Base-by-base conservation (phyloP, 768 basidiomycete species). In the Dictyophora rubrovolvata region DNA sequence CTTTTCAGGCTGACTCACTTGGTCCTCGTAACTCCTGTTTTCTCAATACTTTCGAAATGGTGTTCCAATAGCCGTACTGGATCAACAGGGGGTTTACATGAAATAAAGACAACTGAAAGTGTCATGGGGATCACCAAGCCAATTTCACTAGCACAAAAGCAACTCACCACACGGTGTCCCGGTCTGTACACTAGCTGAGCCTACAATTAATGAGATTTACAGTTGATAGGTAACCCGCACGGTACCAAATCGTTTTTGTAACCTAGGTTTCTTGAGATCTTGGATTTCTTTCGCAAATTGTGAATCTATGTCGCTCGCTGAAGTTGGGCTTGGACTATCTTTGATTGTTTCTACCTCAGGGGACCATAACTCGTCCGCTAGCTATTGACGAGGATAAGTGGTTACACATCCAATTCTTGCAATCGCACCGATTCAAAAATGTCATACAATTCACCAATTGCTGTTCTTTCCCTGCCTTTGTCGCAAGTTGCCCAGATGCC, bases 401-500 rank as follows among this genome's bases (percentile, higher is more conserved):
- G 28, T 54, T 46, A 52, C 58, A 61, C 22, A 52, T 16, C 1
- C 22, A 34, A 60, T n/a, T 16, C 33, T 14, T 28, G 23, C 33
- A 51, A 22, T 70, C 83, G 65, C 62, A 90, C 90, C 54, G 79
- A 79, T 60, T 90, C 86, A 56, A 93, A 89, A 10, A 93, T 65
- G 65, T 90, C 87, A 62, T 85, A 85, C 36, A 89, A 69, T 67
- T 93, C 90, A 37, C 84, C 82, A 4, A 89, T 79, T 0, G 86
- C 79, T 65, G 84, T 85, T 62, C 80, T 86, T 69, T 93, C 91
- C 64, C 85, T 92, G 18, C 90, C 90, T 68, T 86, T 89, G 33
- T 89, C 79, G 64, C 88, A 92, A 65, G 84, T 89, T 10, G 82
- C 86, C 89, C 90, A 93, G 18, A 93, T 72, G 17, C 90, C 89